phyloP scores from a whole-genome alignment of 2,329 filamentous ascomycete genomes.

The Biscogniauxia mediterranea region DNA sequence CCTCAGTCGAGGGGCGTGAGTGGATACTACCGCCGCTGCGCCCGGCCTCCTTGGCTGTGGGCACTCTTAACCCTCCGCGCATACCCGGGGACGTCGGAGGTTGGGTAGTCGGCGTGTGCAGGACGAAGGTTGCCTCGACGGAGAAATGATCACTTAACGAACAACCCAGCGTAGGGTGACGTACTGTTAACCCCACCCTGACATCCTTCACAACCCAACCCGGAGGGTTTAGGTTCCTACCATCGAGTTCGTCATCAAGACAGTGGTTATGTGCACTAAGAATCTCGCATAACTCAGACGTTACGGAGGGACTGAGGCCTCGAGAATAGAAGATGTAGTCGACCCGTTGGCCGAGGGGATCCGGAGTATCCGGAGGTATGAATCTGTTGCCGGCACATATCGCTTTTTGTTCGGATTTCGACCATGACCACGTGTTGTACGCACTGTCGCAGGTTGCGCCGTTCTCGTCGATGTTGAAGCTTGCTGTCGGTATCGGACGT shows the following conservation, averaged over 20 bases:
- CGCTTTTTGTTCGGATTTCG: slow-evolving; percentile 64
- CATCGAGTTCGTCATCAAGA: slow-evolving; percentile 29
- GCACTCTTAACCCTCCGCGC: not conserved
- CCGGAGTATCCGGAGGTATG: slow-evolving; percentile 63
- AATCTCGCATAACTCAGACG: slow-evolving; percentile 14
- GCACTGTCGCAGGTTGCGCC: slow-evolving; percentile 84
- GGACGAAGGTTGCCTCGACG: slow-evolving; percentile 73
- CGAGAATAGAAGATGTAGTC: slow-evolving; percentile 90
- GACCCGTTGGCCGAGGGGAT: slow-evolving; percentile 78
- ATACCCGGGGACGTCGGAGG: slow-evolving; percentile 3
- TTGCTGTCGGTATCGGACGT: slow-evolving; percentile 68
- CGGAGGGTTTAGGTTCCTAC: slow-evolving; percentile 13
- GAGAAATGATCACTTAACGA: slow-evolving; percentile 95
- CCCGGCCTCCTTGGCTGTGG: not conserved
- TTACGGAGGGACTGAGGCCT: slow-evolving; percentile 32
- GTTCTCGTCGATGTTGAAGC: slow-evolving; percentile 75
- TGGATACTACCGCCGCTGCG: slow-evolving; percentile 2
- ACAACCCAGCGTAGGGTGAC: slow-evolving; percentile 77
- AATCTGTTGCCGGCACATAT: slow-evolving; percentile 63
- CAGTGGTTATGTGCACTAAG: slow-evolving; percentile 19
- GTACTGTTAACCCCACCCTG: slow-evolving; percentile 75
- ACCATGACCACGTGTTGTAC: slow-evolving; percentile 94
- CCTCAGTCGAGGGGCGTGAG: slow-evolving; percentile 15
- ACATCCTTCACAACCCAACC: slow-evolving; percentile 70
- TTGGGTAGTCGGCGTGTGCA: slow-evolving; percentile 36